Evolutionary conservation across 2,329 filamentous ascomycete species (phyloP), one percentile per base, ranked within the genome.

Genomic region (Aureobasidium sp.): DNA sequence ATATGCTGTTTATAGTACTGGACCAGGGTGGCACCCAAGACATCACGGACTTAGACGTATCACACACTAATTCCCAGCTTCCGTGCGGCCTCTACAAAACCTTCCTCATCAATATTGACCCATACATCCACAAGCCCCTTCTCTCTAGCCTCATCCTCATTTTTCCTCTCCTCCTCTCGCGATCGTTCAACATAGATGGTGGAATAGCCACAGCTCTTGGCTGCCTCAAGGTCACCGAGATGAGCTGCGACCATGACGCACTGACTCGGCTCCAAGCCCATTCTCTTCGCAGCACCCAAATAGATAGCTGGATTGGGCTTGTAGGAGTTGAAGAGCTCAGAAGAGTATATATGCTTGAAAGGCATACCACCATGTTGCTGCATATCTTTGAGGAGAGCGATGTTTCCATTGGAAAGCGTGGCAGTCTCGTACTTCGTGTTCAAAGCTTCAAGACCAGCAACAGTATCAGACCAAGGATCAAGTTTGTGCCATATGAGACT

Each of bases 221-320:
- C 90, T 0, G 81, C 87, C 63, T 82, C 76, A 60, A 94, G 74
- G 72, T 93, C 90, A 6, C 69, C 72, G 62, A 93, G 74, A 74
- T 93, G 89, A 41, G 89, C 85, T 16, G 90, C 90, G 25, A 94
- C 88, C 83, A 94, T 85, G 25, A 84, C 87, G 62, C 90, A 87
- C 68, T 91, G 79, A 2, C 71, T 70, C 0, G 85, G 81, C 63
- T 80, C 67, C 45, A 85, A 64, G 0, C 81, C 82, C 58, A 92
- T 73, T 66, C 76, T 78, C 61, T 77, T 73, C 2, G 79, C 87
- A 0, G 87, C 89, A 4, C 89, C 89, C 1, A 82, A 78, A 69
- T 94, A 94, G 2, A 87, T 85, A 57, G 72, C 77, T 7, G 83
- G 81, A 63, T 83, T 80, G 1, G 89, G 89, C 77, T 94, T 94